These are phyloP conservation scores for Neopestalotiopsis sp. DNA, from an alignment of 2,329 filamentous ascomycete genomes.

Conservation along the genomic window DNA sequence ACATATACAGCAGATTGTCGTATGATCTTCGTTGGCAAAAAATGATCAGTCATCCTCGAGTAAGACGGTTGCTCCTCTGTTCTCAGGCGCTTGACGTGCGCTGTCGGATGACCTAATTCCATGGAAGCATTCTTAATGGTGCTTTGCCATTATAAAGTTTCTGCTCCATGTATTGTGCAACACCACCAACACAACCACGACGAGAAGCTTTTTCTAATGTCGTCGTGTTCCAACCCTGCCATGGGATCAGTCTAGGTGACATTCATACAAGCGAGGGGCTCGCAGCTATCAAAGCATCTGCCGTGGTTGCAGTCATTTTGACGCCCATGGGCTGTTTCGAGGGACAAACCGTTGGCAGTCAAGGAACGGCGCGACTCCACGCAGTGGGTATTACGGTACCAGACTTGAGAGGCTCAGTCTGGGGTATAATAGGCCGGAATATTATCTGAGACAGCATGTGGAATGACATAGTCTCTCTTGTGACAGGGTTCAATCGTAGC, in stretches of 20 bases:
- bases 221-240: background rate
- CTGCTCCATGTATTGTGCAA: background rate
- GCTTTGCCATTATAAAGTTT: background rate
- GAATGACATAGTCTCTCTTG: slow-evolving; percentile 4
- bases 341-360: background rate
- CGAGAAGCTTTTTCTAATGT: background rate
- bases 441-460: slow-evolving; percentile 11
- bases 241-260: background rate
- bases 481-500: background rate
- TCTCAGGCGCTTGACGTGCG: background rate
- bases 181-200: background rate
- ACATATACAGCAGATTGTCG: background rate
- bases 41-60: slow-evolving; percentile 10
- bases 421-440: slow-evolving; percentile 13
- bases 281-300: background rate
- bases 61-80: background rate
- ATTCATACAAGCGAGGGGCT: background rate
- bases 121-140: background rate
- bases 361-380: background rate
- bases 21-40: slow-evolving; percentile 6
- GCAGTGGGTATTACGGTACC: background rate
- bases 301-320: background rate
- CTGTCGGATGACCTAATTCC: background rate
- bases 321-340: background rate
- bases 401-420: slow-evolving; percentile 2